Evolutionary conservation across 2,329 filamentous ascomycete genomes (phyloP), one percentile per base, ranked within the genome.

Genomic region (Cordyceps farinosa): DNA sequence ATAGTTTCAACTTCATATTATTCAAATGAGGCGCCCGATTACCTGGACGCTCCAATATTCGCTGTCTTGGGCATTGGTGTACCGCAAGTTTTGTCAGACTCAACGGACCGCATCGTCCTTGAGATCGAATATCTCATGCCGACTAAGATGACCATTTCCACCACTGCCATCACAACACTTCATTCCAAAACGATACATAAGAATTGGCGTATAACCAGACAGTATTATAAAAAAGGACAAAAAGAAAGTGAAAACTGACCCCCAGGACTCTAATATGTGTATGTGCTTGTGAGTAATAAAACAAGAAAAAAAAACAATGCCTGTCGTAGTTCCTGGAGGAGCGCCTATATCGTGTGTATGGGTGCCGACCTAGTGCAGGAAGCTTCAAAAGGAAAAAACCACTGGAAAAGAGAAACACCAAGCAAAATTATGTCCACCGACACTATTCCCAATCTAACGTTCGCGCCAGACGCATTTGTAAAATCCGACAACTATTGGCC

Each of bases 221-320:
- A 63, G 32, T 63, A 63, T 63, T 63, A 63, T 61, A 64, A 64
- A 68, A 67, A 68, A 71, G 66, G 36, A 66, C 61, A 62, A 57
- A 56, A 69, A 65, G 51, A 71, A 71, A 69, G 54, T 63, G 66
- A 68, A 69, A 70, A 50, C 47, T n/a, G 69, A 66, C 67, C 61
- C 68, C 69, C 69, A n/a, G 55, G 69, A 71, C 69, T 74, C 71
- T 74, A 74, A 69, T 71, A 68, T 72, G 61, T 59, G 59, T 40
- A 48, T 61, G 58, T 61, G 59, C 36, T 40, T 44, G 50, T 56
- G 61, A 50, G 52, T 63, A 44, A 57, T 62, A 57, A 63, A 62
- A 62, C 61, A 62, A 52, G 44, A 55, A 63, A 66, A 68, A 22
- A 68, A 68, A 67, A 64, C 60, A 69, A 71, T 71, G 64, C 68